Percentiles rank a stretch among this genome's conserved stretches.
phyloP scores from a whole-genome alignment of 202 grass and related monocot genomes.

The Digitaria exilis region DNA sequence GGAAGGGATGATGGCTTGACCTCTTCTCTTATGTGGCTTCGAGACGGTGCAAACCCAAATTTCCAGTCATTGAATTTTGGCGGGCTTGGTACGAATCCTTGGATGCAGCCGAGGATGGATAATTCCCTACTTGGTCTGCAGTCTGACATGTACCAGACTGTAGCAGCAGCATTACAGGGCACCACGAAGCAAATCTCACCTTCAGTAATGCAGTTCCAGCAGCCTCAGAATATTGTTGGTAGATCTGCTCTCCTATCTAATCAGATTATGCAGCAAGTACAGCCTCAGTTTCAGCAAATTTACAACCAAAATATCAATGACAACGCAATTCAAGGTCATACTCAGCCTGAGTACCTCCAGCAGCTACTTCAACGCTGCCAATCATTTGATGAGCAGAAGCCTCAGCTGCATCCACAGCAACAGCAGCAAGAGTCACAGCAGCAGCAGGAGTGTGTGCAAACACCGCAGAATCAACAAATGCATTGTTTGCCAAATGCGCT shows the following conservation, averaged over 20 bases:
- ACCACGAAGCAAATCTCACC: constrained; percentile 57
- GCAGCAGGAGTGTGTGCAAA: constrained; percentile 41
- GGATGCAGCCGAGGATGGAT: constrained; percentile 80
- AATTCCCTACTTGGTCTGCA: constrained; percentile 66
- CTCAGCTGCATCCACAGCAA: constrained; percentile 48
- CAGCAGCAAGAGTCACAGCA: constrained; percentile 54
- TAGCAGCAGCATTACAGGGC: constrained; percentile 62
- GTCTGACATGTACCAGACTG: constrained; percentile 70
- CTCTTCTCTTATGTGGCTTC: constrained; percentile 73
- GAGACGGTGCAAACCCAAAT: constrained; percentile 63
- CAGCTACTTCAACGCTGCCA: constrained; percentile 61
- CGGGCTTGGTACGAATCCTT: constrained; percentile 66
- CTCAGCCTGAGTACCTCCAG: constrained; percentile 64
- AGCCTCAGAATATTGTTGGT: constrained; percentile 55
- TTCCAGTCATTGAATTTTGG: constrained; percentile 88
- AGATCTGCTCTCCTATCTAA: constrained; percentile 57
- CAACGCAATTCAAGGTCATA: constrained; percentile 49
- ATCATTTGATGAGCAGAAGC: constrained; percentile 62
- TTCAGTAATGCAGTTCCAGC: constrained; percentile 85
- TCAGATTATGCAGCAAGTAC: constrained; percentile 75
- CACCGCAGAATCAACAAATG: constrained; percentile 53
- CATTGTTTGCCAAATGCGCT: constrained; percentile 47
- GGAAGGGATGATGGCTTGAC: constrained; percentile 72
- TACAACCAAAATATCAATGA: constrained; percentile 59
- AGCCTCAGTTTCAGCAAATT: constrained; percentile 70